Evolutionary conservation across 2,329 filamentous ascomycete species (phyloP).

Genomic region (Ophiostoma sp.): DNA sequence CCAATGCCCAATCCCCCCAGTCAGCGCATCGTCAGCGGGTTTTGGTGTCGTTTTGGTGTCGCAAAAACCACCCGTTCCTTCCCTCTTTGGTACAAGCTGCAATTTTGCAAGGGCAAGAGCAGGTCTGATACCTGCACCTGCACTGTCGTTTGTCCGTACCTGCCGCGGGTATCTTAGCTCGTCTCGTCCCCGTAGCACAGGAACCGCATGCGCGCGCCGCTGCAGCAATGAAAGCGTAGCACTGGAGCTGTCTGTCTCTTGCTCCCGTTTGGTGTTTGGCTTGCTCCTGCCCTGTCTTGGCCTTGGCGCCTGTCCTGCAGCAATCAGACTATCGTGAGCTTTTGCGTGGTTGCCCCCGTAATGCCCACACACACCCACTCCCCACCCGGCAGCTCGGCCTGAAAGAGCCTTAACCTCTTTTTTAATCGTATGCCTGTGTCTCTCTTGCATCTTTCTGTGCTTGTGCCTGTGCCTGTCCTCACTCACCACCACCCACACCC

Average conservation of each 20-base stretch:
- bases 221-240: neutral
- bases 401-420: slow-evolving; percentile 20
- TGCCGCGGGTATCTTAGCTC: slow-evolving; percentile 14
- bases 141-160: slow-evolving; percentile 5
- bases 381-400: slow-evolving; percentile 23
- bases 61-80: slow-evolving; percentile 4
- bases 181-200: slow-evolving; percentile 15
- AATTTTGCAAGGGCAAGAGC: neutral
- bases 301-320: neutral
- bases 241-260: neutral
- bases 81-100: slow-evolving; percentile 18
- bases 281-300: slow-evolving; percentile 13
- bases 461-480: slow-evolving; percentile 14
- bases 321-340: slow-evolving; percentile 21
- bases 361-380: slow-evolving; percentile 12
- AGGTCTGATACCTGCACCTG: neutral
- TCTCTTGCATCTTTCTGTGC: neutral
- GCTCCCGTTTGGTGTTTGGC: neutral
- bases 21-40: neutral
- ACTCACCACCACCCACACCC: slow-evolving; percentile 7
- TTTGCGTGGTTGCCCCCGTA: slow-evolving; percentile 26
- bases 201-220: neutral
- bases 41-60: slow-evolving; percentile 6
- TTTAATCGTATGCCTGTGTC: slow-evolving; percentile 1
- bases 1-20: neutral